Base-by-base conservation (phyloP, 2,329 filamentous ascomycete species). In the Whalleya microplaca region DNA sequence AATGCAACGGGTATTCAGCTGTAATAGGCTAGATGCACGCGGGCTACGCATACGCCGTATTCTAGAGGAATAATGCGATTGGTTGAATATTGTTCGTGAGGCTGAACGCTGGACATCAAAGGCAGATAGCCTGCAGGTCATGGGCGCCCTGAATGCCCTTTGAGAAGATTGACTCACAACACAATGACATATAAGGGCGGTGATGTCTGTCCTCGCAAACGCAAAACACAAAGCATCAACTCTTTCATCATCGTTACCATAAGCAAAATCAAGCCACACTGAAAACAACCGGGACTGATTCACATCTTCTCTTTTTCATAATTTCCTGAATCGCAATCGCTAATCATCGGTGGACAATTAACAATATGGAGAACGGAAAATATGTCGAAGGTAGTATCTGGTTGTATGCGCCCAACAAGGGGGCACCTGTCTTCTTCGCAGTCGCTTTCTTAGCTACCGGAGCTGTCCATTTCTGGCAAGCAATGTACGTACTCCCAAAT, bases 341-440 rank as follows among this genome's bases (percentile, higher is more conserved):
- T 16, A 20, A 41, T 9, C 7, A 7, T 14, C 29, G 23, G 18
- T 18, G n/a, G 21, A 42, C 21, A 12, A 3, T 16, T 37, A 8
- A 12, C 50, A 52, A 7, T 21, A 72, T 73, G 72, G 59, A 66
- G 41, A 60, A 73, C 61, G 75, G 72, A 8, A 61, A 66, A 40
- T 69, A 72, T 27, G 76, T 79, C 37, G 64, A 72, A 1, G 74
- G 71, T 0, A 81, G 76, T 55, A 71, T 75, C 37, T 82, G 73
- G 71, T 76, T 79, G 64, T 80, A 78, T 55, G 76, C 74, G 8
- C 76, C 79, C 0, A 80, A 80, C 54, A 78, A 78, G 61, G 77
- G 74, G 1, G 80, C 78, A 0, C 73, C 78, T 2, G 69, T 80
- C 29, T 79, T 81, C 70, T 81, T 81, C 57, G 68, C 75, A 8